Conservation (phyloP, 345 rosid species). For the Stellera chamaejasme region DNA sequence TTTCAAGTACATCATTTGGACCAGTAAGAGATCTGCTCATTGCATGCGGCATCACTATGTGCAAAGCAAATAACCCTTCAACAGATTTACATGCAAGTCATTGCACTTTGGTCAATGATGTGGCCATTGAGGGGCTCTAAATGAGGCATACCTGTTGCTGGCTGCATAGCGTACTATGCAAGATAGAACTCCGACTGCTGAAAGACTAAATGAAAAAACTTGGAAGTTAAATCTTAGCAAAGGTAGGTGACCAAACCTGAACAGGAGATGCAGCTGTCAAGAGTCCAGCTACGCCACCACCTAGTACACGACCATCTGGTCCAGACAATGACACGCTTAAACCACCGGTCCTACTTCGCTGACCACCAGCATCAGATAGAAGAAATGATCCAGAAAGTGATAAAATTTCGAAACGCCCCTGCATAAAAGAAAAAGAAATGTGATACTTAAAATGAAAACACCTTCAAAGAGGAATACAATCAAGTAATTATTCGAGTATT, state of each 20-base stretch:
- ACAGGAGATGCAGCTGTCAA: conserved; percentile 84
- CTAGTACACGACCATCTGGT: conserved; percentile 82
- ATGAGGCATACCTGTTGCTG: background rate
- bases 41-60: too few species aligned
- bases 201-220: background rate
- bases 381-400: conserved; percentile 83
- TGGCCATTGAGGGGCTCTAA: background rate
- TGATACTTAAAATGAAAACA: background rate
- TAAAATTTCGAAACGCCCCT: conserved; percentile 88
- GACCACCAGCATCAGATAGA: conserved; percentile 63
- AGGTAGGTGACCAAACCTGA: conserved; percentile 42
- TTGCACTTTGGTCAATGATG: background rate
- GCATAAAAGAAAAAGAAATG: conserved; percentile 15
- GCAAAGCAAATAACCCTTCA: too few species aligned
- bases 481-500: background rate
- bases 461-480: background rate
- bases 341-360: conserved; percentile 65
- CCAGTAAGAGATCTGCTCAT: too few species aligned
- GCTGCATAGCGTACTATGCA: background rate
- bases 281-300: conserved; percentile 85
- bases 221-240: background rate
- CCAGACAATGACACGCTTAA: conserved; percentile 78
- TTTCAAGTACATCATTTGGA: too few species aligned
- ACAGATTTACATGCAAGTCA: background rate
- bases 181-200: background rate